Percentiles rank a stretch among this genome's conserved stretches.
phyloP scores from a whole-genome alignment of 2,329 filamentous ascomycete species.

The Exophiala alcalophila region DNA sequence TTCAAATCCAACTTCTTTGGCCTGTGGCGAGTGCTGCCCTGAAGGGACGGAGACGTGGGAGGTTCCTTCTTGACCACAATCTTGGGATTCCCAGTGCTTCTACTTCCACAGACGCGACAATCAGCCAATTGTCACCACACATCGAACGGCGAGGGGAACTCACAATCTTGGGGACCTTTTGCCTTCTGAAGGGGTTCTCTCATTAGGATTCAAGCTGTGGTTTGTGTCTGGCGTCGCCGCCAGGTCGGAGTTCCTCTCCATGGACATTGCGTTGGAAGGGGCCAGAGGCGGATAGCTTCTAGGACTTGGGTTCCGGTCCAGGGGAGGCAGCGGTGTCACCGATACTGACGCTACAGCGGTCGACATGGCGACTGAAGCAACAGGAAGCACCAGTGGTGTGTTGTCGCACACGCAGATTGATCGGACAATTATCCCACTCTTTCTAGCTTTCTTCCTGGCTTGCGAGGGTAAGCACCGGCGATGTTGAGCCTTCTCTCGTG shows the following conservation, averaged over 20 bases:
- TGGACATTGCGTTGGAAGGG: constrained; percentile 35
- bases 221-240: constrained; percentile 11
- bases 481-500: neutral
- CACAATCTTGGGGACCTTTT: constrained; percentile 55
- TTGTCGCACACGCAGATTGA: neutral
- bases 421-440: constrained; percentile 3
- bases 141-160: constrained; percentile 33
- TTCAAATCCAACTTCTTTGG: constrained; percentile 77
- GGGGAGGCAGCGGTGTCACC: constrained; percentile 43
- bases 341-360: constrained; percentile 48
- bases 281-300: constrained; percentile 44
- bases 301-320: constrained; percentile 46
- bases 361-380: constrained; percentile 47
- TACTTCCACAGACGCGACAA: constrained; percentile 33
- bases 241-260: constrained; percentile 21
- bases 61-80: constrained; percentile 98
- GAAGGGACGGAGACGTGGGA: constrained; percentile 71
- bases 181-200: constrained; percentile 43
- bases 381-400: no score
- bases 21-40: constrained; percentile 66
- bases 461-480: no score
- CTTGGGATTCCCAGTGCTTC: constrained; percentile 62
- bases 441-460: neutral
- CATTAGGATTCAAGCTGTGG: constrained; percentile 15
- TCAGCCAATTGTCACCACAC: constrained; percentile 28